A percentile compares a stretch with the other conserved stretches of the same genome.
These are phyloP conservation scores for Hypomontagnella submonticulosa DNA, from an alignment of 495 filamentous ascomycete genomes.

Conservation along the genomic window DNA sequence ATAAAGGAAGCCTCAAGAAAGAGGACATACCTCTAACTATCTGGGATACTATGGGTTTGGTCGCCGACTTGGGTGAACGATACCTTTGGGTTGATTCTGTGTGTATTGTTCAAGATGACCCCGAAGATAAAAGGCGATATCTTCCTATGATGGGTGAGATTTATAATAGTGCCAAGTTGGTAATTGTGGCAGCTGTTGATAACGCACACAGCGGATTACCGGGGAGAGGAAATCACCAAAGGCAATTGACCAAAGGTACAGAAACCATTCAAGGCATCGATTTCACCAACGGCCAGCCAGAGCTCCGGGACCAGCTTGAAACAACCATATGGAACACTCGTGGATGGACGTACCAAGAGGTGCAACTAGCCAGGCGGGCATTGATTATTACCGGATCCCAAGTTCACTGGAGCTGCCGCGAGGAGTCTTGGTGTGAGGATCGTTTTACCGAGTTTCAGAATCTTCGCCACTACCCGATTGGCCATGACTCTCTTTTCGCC, in stretches of 20 bases:
- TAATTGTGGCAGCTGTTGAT: not conserved
- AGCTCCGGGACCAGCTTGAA: not conserved
- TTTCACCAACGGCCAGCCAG: not conserved
- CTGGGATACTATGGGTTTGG: not conserved
- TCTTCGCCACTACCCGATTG: too few relatives aligned
- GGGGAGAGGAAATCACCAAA: too few relatives aligned
- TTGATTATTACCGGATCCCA: slow-evolving; percentile 5
- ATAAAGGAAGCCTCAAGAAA: too few relatives aligned
- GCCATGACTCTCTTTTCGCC: too few relatives aligned
- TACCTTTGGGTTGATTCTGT: slow-evolving; percentile 22
- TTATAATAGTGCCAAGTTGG: slow-evolving; percentile 5
- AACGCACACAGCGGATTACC: slow-evolving; percentile 3
- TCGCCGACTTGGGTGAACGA: not conserved
- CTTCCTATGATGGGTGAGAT: slow-evolving; percentile 7
- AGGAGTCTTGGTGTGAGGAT: slow-evolving; percentile 46
- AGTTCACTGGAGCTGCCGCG: slow-evolving; percentile 37
- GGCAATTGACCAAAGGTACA: slow-evolving; percentile 1
- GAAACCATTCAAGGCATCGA: not conserved
- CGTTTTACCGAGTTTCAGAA: slow-evolving; percentile 20
- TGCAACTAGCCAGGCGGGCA: slow-evolving; percentile 6
- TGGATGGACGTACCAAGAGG: slow-evolving; percentile 21
- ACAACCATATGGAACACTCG: slow-evolving; percentile 8
- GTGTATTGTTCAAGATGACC: slow-evolving; percentile 13
- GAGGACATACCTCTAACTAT: not conserved
- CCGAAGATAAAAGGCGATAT: not conserved